Evolutionary conservation across 2,329 filamentous ascomycete genomes (phyloP).

Genomic region (Paraconiothyrium brasiliense): DNA sequence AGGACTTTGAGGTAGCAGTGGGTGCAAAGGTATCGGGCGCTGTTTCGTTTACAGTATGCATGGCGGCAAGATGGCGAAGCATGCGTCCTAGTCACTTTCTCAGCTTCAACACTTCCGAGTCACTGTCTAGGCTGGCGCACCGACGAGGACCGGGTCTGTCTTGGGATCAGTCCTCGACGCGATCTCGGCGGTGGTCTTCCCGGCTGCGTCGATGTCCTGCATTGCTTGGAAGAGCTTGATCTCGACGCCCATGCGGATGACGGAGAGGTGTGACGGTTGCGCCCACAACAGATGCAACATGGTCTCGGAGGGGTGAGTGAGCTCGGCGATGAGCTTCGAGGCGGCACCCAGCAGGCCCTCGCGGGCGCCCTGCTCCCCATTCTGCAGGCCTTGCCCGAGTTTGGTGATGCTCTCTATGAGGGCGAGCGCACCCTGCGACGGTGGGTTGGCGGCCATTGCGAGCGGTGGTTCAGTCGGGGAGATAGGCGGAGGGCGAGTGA

Average conservation of each 20-base stretch:
- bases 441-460: conserved; percentile 11
- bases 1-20: conserved; percentile 27
- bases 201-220: conserved; percentile 18
- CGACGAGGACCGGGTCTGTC: conserved; percentile 32
- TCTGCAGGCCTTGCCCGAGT: conserved; percentile 30
- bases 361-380: conserved; percentile 26
- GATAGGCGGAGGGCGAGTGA: background rate
- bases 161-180: conserved; percentile 24
- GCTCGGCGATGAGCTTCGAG: conserved; percentile 34
- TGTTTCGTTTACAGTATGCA: conserved; percentile 31
- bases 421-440: conserved; percentile 25
- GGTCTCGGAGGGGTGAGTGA: conserved; percentile 35
- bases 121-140: background rate
- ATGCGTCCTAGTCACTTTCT: conserved; percentile 23
- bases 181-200: conserved; percentile 25
- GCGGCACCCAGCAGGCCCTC: conserved; percentile 32
- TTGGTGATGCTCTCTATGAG: conserved; percentile 31
- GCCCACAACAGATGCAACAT: conserved; percentile 35
- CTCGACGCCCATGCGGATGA: conserved; percentile 33
- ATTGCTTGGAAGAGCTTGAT: conserved; percentile 36
- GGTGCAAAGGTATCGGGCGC: conserved; percentile 30
- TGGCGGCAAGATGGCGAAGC: conserved; percentile 40
- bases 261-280: conserved; percentile 31
- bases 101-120: background rate
- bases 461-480: background rate